phyloP scores from a whole-genome alignment of 495 filamentous ascomycete genomes.

The Monascus purpureus region DNA sequence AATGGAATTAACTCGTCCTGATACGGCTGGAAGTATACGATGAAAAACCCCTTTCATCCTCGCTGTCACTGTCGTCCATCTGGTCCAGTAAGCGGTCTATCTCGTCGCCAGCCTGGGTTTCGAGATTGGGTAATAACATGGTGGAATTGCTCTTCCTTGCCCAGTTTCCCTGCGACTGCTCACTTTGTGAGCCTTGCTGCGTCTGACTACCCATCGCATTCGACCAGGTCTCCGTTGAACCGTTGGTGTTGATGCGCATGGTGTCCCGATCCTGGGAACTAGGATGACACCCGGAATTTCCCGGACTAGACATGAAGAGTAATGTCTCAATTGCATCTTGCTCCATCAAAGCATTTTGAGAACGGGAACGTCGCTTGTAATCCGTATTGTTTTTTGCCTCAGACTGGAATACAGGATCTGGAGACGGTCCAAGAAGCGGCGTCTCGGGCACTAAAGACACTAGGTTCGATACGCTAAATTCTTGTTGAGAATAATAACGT shows the following conservation, averaged over 20 bases:
- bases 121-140: slow-evolving; percentile 6
- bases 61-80: slow-evolving; percentile 34
- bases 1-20: too few relatives aligned
- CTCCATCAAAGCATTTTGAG: slow-evolving; percentile 57
- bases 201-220: slow-evolving; percentile 7
- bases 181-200: slow-evolving; percentile 9
- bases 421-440: slow-evolving; percentile 20
- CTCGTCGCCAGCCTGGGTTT: slow-evolving; percentile 30
- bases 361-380: slow-evolving; percentile 36
- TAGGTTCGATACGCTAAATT: slow-evolving; percentile 9
- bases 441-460: slow-evolving; percentile 16
- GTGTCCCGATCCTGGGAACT: slow-evolving; percentile 14
- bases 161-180: slow-evolving; percentile 5
- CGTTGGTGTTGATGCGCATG: slow-evolving; percentile 18
- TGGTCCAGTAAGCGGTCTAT: slow-evolving; percentile 40
- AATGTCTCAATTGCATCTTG: slow-evolving; percentile 80
- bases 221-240: slow-evolving; percentile 12
- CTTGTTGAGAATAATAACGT: slow-evolving; percentile 26
- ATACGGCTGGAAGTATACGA: too few relatives aligned
- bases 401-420: slow-evolving; percentile 10
- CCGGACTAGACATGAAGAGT: slow-evolving; percentile 77
- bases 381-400: slow-evolving; percentile 7
- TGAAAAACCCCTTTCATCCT: too few relatives aligned
- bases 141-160: neutral
- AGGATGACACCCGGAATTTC: slow-evolving; percentile 45